These are phyloP conservation scores for Xylaria curta DNA, from an alignment of 495 filamentous ascomycete species.

Conservation along the genomic window DNA sequence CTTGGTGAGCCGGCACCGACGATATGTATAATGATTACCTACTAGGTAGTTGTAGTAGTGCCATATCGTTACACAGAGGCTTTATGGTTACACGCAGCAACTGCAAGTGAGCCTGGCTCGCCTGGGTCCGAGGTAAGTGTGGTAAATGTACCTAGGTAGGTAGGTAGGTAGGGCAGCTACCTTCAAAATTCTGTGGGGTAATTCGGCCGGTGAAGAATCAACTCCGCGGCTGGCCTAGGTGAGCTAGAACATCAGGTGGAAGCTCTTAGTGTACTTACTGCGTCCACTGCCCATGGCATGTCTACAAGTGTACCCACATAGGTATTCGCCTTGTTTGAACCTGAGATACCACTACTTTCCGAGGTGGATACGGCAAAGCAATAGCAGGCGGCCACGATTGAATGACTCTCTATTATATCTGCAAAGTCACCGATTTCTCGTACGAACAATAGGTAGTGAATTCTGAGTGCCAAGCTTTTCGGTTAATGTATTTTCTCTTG, in stretches of 20 bases:
- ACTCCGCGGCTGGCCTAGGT: neutral
- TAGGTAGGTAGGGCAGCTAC: neutral
- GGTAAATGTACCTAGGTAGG: neutral
- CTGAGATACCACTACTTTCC: neutral
- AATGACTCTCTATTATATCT: slow-evolving; percentile 7
- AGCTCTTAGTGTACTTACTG: neutral
- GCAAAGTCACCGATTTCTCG: slow-evolving; percentile 7
- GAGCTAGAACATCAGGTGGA: neutral
- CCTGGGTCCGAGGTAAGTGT: neutral
- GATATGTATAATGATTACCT: neutral
- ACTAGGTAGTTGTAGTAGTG: neutral
- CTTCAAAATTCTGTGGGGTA: slow-evolving; percentile 9
- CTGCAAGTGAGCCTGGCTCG: neutral
- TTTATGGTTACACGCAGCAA: slow-evolving; percentile 11
- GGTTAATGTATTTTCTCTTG: slow-evolving; percentile 10
- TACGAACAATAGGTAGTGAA: neutral
- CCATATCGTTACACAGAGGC: slow-evolving; percentile 10
- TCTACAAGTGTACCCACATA: neutral
- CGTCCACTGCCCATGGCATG: neutral
- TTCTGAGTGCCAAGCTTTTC: slow-evolving; percentile 17
- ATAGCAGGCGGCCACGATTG: slow-evolving; percentile 23
- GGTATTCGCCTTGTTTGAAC: neutral
- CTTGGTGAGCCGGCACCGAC: neutral
- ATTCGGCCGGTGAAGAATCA: neutral
- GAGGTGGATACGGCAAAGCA: slow-evolving; percentile 5